Conservation (phyloP, 139 green algal species). For the Zygnema circumcarinatum region DNA sequence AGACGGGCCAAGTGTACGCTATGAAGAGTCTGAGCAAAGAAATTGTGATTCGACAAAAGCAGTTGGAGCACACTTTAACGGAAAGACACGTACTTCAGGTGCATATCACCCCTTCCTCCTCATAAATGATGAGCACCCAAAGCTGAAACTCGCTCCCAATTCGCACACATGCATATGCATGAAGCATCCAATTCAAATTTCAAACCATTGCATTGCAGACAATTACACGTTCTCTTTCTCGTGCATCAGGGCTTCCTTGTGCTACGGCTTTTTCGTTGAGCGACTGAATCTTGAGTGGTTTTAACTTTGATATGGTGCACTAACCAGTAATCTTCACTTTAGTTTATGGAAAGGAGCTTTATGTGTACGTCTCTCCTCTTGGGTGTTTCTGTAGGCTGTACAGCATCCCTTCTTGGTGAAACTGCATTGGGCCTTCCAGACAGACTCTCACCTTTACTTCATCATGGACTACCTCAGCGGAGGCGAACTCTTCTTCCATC, state of each 20-base stretch:
- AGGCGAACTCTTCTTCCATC: conserved; percentile 96
- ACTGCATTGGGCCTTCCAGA: conserved; percentile 92
- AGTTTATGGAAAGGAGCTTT: too few species aligned
- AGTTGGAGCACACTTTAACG: conserved; percentile 84
- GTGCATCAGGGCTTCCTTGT: too few species aligned
- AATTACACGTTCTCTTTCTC: too few species aligned
- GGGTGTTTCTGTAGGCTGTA: conserved; percentile 31
- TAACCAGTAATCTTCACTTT: too few species aligned
- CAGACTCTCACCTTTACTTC: conserved; percentile 91
- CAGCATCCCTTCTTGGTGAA: conserved; percentile 96
- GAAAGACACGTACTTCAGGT: conserved; percentile 91
- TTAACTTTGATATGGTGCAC: too few species aligned
- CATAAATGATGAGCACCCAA: background rate
- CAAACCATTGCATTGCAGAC: too few species aligned
- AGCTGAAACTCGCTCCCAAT: too few species aligned
- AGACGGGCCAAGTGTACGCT: conserved; percentile 64
- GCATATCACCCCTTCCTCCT: background rate
- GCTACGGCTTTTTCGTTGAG: too few species aligned
- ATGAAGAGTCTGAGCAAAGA: conserved; percentile 97
- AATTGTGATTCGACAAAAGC: conserved; percentile 85
- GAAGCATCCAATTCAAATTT: too few species aligned
- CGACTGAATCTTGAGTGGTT: too few species aligned
- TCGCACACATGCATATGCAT: too few species aligned
- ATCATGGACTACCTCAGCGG: conserved; percentile 97
- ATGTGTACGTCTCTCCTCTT: too few species aligned